Percentiles rank a stretch among this genome's conserved stretches.
Conservation (phyloP, 495 filamentous ascomycete genomes). For the Podospora pseudopauciseta region DNA sequence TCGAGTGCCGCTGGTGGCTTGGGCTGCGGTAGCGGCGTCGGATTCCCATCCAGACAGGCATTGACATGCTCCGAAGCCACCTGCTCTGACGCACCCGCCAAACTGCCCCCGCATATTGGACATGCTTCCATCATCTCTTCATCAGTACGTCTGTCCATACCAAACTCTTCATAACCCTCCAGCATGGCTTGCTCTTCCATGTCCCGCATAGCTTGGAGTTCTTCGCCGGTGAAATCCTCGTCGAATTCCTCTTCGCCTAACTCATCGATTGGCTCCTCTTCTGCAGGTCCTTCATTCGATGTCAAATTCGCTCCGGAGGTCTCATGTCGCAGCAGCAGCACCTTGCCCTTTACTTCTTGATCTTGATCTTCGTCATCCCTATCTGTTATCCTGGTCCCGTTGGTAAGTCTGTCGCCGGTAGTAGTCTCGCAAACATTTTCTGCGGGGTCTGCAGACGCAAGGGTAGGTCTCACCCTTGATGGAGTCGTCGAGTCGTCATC, state of each 20-base stretch:
- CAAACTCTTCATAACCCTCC: constrained; percentile 49
- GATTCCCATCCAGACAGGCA: constrained; percentile 81
- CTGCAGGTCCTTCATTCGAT: background rate
- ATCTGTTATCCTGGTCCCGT: constrained; percentile 14
- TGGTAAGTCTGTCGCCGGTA: constrained; percentile 20
- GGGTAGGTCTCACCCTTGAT: constrained; percentile 21
- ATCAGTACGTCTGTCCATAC: constrained; percentile 2
- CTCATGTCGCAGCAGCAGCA: constrained; percentile 22
- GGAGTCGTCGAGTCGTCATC: constrained; percentile 10
- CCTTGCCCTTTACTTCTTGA: background rate
- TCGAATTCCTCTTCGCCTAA: constrained; percentile 26
- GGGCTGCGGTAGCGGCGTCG: constrained; percentile 44
- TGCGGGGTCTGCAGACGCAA: background rate
- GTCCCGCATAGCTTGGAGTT: constrained; percentile 56
- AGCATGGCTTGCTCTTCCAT: constrained; percentile 61
- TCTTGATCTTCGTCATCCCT: background rate
- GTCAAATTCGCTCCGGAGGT: constrained; percentile 18
- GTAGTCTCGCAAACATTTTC: background rate
- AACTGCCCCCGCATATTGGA: constrained; percentile 68
- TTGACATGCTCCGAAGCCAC: constrained; percentile 79
- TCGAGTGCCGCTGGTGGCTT: constrained; percentile 15
- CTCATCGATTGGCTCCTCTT: constrained; percentile 29
- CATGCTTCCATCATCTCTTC: constrained; percentile 46
- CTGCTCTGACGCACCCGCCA: constrained; percentile 57
- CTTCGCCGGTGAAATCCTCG: constrained; percentile 58